These are phyloP conservation scores for Pestalotiopsis sp. DNA, from an alignment of 2,329 filamentous ascomycete genomes.

Conservation along the genomic window DNA sequence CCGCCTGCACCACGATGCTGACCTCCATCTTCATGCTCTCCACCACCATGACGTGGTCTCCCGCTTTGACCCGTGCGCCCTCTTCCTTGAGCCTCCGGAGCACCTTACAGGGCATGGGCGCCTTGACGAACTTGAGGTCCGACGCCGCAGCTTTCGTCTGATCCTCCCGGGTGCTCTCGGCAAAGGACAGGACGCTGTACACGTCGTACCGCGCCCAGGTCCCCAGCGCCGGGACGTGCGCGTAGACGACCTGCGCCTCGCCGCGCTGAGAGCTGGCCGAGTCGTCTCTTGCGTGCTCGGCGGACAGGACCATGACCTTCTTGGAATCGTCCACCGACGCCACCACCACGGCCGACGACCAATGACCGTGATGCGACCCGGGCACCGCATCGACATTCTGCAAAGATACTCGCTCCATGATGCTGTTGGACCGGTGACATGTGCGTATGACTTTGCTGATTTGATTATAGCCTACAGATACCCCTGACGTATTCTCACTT, in stretches of 20 bases:
- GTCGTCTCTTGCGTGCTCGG: not conserved
- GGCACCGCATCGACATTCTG: not conserved
- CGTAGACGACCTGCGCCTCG: not conserved
- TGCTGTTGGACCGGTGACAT: not conserved
- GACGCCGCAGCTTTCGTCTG: not conserved
- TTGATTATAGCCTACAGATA: not conserved
- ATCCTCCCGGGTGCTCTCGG: not conserved
- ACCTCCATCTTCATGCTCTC: constrained; percentile 48
- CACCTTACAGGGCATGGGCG: constrained; percentile 38
- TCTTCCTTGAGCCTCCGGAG: constrained; percentile 31
- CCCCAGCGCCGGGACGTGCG: not conserved
- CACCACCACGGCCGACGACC: not conserved
- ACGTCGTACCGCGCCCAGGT: not conserved
- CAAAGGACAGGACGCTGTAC: not conserved
- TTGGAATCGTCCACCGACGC: not conserved
- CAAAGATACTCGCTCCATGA: not conserved
- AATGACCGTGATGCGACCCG: not conserved
- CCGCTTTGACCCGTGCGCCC: constrained; percentile 30
- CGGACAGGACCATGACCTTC: not conserved
- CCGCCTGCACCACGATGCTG: constrained; percentile 27
- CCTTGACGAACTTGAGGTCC: constrained; percentile 5
- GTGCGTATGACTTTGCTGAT: not conserved
- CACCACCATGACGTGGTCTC: constrained; percentile 34
- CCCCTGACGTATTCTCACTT: not conserved
- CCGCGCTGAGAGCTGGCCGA: not conserved